A percentile compares a stretch with the other conserved stretches of the same genome.
Conservation (phyloP, 345 rosid genomes). For the Aquilaria malaccensis region DNA sequence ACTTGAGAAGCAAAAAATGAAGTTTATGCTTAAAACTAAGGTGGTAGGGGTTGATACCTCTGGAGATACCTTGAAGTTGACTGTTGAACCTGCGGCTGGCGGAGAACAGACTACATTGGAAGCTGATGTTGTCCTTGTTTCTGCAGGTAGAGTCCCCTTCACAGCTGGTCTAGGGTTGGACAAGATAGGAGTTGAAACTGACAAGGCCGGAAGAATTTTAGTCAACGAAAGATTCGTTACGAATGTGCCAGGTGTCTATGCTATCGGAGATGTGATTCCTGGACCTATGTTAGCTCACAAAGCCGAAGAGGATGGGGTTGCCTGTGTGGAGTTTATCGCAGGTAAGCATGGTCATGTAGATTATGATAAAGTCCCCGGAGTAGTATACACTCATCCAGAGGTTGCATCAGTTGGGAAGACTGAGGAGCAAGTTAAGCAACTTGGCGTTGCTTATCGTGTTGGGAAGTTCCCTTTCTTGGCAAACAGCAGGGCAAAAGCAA, state of each 20-base stretch:
- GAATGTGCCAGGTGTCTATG: constrained; percentile 52
- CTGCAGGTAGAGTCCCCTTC: constrained; percentile 71
- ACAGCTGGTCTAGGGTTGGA: constrained; percentile 62
- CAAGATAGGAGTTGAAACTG: constrained; percentile 69
- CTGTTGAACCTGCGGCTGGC: constrained; percentile 60
- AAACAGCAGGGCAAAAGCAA: constrained; percentile 82
- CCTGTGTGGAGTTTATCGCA: constrained; percentile 66
- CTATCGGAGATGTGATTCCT: constrained; percentile 77
- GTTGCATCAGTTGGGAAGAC: constrained; percentile 93
- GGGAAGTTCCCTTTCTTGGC: constrained; percentile 91
- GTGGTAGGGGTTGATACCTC: constrained; percentile 68
- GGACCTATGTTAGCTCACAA: constrained; percentile 82
- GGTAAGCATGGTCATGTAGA: constrained; percentile 72
- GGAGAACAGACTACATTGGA: constrained; percentile 64
- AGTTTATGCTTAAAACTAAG: constrained; percentile 88
- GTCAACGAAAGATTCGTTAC: constrained; percentile 53
- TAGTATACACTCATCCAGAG: constrained; percentile 85
- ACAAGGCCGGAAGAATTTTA: constrained; percentile 54
- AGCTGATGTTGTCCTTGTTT: constrained; percentile 78
- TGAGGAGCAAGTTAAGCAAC: constrained; percentile 71
- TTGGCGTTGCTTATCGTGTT: constrained; percentile 54
- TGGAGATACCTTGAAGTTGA: constrained; percentile 60
- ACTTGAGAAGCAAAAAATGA: constrained; percentile 89
- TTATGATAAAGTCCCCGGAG: constrained; percentile 87
- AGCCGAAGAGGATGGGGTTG: constrained; percentile 76